Conservation (phyloP, 2,329 filamentous ascomycete species). For the Penicillium hordei region DNA sequence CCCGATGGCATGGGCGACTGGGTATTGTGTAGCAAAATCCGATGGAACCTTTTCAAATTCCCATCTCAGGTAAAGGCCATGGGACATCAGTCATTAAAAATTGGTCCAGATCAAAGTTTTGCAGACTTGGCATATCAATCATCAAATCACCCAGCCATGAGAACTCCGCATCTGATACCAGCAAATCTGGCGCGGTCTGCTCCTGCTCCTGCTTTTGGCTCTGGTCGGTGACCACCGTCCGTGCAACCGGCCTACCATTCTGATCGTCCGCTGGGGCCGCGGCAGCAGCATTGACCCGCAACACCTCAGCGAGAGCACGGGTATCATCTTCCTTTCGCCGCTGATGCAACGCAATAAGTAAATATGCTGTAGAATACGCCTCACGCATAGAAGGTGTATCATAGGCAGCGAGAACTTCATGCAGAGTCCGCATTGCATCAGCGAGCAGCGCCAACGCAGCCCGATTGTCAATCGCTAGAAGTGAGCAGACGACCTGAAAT, state of each 20-base stretch:
- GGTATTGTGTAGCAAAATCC: neutral
- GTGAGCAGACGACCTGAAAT: constrained; percentile 58
- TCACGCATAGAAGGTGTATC: constrained; percentile 53
- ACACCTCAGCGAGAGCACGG: constrained; percentile 39
- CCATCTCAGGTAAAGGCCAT: constrained; percentile 31
- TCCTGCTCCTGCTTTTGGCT: neutral
- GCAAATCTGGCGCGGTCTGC: constrained; percentile 18
- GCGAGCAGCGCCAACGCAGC: constrained; percentile 51
- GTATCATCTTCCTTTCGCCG: constrained; percentile 50
- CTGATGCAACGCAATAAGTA: constrained; percentile 56
- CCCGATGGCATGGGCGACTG: neutral
- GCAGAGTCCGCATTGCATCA: constrained; percentile 53
- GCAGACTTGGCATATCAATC: constrained; percentile 47
- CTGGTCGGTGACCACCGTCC: neutral
- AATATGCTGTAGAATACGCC: constrained; percentile 55
- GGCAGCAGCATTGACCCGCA: constrained; percentile 38
- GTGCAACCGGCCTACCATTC: neutral
- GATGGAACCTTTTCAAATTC: constrained; percentile 17
- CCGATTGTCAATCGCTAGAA: constrained; percentile 56
- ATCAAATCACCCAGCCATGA: constrained; percentile 48
- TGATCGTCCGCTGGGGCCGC: constrained; percentile 17
- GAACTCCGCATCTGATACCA: constrained; percentile 36
- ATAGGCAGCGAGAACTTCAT: constrained; percentile 45
- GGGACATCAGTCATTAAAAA: constrained; percentile 37
- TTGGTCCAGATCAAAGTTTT: constrained; percentile 48